A percentile compares a stretch with the other conserved stretches of the same genome.
phyloP scores from a whole-genome alignment of 352 stramenopile species.

The Globisporangium iwayamae region DNA sequence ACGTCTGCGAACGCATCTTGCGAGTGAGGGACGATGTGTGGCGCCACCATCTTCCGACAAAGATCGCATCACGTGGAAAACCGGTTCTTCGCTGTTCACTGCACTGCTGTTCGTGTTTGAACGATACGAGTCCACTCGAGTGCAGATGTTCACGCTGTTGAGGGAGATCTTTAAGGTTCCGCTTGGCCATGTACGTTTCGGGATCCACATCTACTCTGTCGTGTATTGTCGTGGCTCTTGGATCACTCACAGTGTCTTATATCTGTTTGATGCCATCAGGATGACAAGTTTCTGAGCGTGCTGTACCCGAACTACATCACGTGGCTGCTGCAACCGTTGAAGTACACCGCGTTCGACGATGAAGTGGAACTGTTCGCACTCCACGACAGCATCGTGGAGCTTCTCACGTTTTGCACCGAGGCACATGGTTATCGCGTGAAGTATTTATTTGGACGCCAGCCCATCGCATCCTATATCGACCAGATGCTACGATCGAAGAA shows the following conservation, averaged over 20 bases:
- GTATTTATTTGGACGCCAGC: slow-evolving; percentile 80
- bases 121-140: slow-evolving; percentile 51
- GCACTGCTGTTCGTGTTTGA: slow-evolving; percentile 68
- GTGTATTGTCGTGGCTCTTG: background rate
- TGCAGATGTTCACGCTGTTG: slow-evolving; percentile 65
- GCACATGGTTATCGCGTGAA: slow-evolving; percentile 84
- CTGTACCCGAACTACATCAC: slow-evolving; percentile 87
- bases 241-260: background rate
- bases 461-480: slow-evolving; percentile 65
- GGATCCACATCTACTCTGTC: background rate
- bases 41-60: slow-evolving; percentile 53
- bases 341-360: slow-evolving; percentile 48
- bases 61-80: slow-evolving; percentile 59
- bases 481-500: slow-evolving; percentile 80
- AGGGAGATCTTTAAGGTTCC: slow-evolving; percentile 74
- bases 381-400: slow-evolving; percentile 80
- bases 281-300: slow-evolving; percentile 86
- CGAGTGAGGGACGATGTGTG: slow-evolving; percentile 68
- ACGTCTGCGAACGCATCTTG: slow-evolving; percentile 57
- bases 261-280: slow-evolving; percentile 23
- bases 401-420: slow-evolving; percentile 84
- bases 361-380: slow-evolving; percentile 59
- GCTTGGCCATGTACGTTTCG: slow-evolving; percentile 46
- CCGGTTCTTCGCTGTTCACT: slow-evolving; percentile 68
- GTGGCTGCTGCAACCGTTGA: slow-evolving; percentile 79